A percentile compares a stretch with the other conserved stretches of the same genome.
phyloP scores from a whole-genome alignment of 805 yeast genomes.

The Candida pseudofarinosa region DNA sequence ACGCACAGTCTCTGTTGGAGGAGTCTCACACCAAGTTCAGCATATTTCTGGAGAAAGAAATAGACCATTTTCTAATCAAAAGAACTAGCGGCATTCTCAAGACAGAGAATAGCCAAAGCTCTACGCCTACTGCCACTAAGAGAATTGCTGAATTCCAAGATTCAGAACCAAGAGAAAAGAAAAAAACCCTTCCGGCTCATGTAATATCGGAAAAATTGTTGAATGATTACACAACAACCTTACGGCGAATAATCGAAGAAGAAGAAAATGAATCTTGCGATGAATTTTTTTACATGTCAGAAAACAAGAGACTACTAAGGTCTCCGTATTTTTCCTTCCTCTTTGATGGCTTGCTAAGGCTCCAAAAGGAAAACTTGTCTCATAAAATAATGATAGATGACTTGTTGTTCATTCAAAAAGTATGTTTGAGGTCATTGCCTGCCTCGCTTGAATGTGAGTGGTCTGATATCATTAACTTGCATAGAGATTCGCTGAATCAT shows the following conservation, averaged over 20 bases:
- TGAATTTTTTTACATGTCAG: no score
- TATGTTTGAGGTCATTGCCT: not conserved
- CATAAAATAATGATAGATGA: not conserved
- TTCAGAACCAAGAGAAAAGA: not conserved
- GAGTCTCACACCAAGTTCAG: not conserved
- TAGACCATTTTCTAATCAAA: not conserved
- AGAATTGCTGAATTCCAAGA: not conserved
- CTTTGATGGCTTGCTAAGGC: not conserved
- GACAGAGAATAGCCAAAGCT: not conserved
- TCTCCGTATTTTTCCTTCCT: not conserved
- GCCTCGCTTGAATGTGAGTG: not conserved
- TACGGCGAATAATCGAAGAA: not conserved
- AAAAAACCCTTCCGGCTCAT: not conserved
- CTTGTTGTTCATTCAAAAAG: not conserved
- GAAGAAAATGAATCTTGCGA: not conserved
- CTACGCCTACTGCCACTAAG: not conserved
- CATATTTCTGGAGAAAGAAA: not conserved
- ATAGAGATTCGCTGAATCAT: not conserved
- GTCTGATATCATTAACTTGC: not conserved
- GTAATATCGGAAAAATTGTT: not conserved
- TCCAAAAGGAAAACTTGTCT: not conserved
- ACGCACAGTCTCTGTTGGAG: not conserved
- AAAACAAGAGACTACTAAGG: not conserved
- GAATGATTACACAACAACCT: not conserved
- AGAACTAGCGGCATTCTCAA: not conserved